phyloP scores from a whole-genome alignment of 805 yeast species.

The Candida namnaoensis region DNA sequence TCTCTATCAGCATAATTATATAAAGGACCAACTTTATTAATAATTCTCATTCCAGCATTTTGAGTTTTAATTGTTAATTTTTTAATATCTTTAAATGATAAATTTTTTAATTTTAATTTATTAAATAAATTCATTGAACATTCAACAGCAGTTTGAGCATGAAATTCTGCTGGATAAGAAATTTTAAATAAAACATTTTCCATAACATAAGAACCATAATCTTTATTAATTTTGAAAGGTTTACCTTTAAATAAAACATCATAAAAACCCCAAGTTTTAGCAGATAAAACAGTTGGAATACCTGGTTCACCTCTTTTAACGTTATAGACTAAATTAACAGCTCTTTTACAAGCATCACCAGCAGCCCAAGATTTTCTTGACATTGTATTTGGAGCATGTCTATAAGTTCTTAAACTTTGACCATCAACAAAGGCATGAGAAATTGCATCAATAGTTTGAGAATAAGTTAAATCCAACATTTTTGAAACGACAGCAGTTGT shows the following conservation, averaged over 20 bases:
- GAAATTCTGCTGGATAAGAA: conserved; percentile 59
- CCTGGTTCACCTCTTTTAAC: conserved; percentile 47
- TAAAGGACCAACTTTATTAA: conserved; percentile 50
- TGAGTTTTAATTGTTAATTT: conserved; percentile 44
- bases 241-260: conserved; percentile 50
- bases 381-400: conserved; percentile 59
- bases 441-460: conserved; percentile 45
- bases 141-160: conserved; percentile 58
- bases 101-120: conserved; percentile 28
- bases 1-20: conserved; percentile 59
- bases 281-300: conserved; percentile 49
- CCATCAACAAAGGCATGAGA: conserved; percentile 60
- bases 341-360: conserved; percentile 53
- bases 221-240: conserved; percentile 44
- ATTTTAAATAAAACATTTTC: conserved; percentile 54
- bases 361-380: conserved; percentile 64
- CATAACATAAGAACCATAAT: conserved; percentile 51
- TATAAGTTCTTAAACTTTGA: conserved; percentile 47
- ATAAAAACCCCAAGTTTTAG: conserved; percentile 55
- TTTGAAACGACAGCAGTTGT: conserved; percentile 52
- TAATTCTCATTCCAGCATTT: conserved; percentile 53
- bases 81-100: conserved; percentile 38
- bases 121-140: conserved; percentile 39
- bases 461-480: conserved; percentile 38
- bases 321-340: conserved; percentile 44